Conservation (phyloP, 768 basidiomycete genomes). For the Rhodocollybia butyracea region DNA sequence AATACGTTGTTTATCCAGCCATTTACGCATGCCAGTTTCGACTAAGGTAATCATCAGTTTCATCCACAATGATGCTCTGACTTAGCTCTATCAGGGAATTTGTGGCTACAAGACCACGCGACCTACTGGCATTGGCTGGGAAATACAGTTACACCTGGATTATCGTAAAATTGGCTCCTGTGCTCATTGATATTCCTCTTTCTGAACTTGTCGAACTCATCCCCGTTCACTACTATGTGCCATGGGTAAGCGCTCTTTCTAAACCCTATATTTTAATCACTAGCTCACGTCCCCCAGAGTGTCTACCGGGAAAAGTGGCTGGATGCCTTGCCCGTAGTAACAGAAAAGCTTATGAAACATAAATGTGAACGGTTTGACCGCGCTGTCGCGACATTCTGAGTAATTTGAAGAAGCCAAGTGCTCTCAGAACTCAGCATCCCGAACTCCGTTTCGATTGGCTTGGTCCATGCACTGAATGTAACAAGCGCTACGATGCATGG, state of each 20-base stretch:
- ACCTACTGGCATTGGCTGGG: background rate
- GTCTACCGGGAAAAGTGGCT: background rate
- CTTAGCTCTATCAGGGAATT: background rate
- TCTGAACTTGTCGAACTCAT: background rate
- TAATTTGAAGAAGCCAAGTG: background rate
- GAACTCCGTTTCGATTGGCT: no score
- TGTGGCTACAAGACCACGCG: background rate
- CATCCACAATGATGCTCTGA: no score
- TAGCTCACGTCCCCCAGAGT: background rate
- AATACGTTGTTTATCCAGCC: no score
- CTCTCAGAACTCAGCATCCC: background rate
- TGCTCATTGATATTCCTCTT: background rate
- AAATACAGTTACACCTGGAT: background rate
- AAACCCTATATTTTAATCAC: no score
- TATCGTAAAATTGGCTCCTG: background rate
- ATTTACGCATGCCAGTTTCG: no score
- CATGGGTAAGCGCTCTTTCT: background rate
- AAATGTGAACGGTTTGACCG: background rate
- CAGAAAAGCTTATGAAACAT: background rate
- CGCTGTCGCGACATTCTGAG: background rate
- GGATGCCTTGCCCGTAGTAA: background rate
- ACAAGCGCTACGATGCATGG: no score
- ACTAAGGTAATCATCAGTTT: no score
- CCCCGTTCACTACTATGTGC: background rate
- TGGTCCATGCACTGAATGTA: no score